These are phyloP conservation scores for Xerocomellus amylosporus DNA, from an alignment of 768 basidiomycete species.

Conservation along the genomic window DNA sequence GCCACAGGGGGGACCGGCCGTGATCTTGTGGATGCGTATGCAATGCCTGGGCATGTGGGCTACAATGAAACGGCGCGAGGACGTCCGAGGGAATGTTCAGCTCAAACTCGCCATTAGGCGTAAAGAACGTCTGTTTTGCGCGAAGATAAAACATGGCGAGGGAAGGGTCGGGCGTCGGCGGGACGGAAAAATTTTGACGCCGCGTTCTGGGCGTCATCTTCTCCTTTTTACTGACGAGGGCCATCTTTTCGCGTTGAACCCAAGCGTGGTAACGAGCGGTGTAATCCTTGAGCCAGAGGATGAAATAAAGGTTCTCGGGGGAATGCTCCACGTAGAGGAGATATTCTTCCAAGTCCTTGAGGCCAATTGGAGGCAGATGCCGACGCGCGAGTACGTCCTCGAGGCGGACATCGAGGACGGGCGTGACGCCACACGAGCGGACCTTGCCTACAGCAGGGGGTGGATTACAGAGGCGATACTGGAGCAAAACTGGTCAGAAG, in stretches of 20 bases:
- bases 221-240: slow-evolving; percentile 40
- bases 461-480: slow-evolving; percentile 60
- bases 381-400: slow-evolving; percentile 75
- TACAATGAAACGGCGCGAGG: slow-evolving; percentile 55
- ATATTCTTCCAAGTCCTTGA: slow-evolving; percentile 81
- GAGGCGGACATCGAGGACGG: slow-evolving; percentile 62
- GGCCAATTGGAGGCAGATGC: slow-evolving; percentile 75
- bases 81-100: slow-evolving; percentile 66
- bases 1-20: slow-evolving; percentile 17
- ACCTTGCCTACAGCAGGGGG: slow-evolving; percentile 67
- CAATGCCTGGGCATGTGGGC: slow-evolving; percentile 33
- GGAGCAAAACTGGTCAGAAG: not conserved
- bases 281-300: slow-evolving; percentile 80
- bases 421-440: slow-evolving; percentile 65
- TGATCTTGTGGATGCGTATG: slow-evolving; percentile 6
- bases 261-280: slow-evolving; percentile 46
- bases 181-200: slow-evolving; percentile 29
- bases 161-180: slow-evolving; percentile 44
- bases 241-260: slow-evolving; percentile 31
- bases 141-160: slow-evolving; percentile 75
- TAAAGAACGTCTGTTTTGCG: slow-evolving; percentile 80
- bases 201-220: slow-evolving; percentile 35
- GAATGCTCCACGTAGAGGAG: slow-evolving; percentile 72
- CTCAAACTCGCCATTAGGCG: slow-evolving; percentile 67
- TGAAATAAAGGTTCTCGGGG: slow-evolving; percentile 81